Percentiles rank a stretch among this genome's conserved stretches.
Conservation (phyloP, 139 green algal species). For the Coelastrella sp. region DNA sequence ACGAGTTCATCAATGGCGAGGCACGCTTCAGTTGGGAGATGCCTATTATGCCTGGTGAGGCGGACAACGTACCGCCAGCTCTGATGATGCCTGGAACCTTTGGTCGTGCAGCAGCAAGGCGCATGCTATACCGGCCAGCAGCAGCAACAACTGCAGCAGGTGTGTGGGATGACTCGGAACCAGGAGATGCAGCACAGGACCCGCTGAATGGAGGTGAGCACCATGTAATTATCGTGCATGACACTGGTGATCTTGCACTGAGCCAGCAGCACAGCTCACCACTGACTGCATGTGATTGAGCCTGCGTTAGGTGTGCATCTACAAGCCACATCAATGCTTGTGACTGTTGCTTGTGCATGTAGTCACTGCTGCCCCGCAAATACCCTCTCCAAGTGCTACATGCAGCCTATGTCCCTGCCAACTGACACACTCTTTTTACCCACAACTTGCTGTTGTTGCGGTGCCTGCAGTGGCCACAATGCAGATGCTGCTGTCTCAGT, state of each 20-base stretch:
- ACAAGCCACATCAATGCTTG: too few species aligned
- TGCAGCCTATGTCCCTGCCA: too few species aligned
- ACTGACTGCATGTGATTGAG: too few species aligned
- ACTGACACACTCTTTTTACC: too few species aligned
- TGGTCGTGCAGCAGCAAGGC: not conserved
- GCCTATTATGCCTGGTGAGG: not conserved
- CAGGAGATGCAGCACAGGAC: not conserved
- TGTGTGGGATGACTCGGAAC: slow-evolving; percentile 40
- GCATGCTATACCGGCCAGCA: not conserved
- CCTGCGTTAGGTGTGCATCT: too few species aligned
- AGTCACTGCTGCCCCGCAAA: too few species aligned
- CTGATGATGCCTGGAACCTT: slow-evolving; percentile 44
- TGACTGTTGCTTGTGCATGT: too few species aligned
- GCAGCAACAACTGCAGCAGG: slow-evolving; percentile 23
- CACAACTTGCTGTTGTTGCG: not conserved
- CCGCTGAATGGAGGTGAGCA: slow-evolving; percentile 4
- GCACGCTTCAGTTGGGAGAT: not conserved
- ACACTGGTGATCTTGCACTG: too few species aligned
- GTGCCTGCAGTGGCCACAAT: not conserved
- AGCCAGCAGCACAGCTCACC: too few species aligned
- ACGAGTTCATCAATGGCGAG: not conserved
- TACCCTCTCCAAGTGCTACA: too few species aligned
- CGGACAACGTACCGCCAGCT: slow-evolving; percentile 39
- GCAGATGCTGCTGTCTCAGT: slow-evolving; percentile 43
- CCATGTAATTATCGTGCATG: too few species aligned